A percentile compares a stretch with the other conserved stretches of the same genome.
These are phyloP conservation scores for Mycena epipterygia DNA, from an alignment of 768 basidiomycete genomes.

Conservation along the genomic window DNA sequence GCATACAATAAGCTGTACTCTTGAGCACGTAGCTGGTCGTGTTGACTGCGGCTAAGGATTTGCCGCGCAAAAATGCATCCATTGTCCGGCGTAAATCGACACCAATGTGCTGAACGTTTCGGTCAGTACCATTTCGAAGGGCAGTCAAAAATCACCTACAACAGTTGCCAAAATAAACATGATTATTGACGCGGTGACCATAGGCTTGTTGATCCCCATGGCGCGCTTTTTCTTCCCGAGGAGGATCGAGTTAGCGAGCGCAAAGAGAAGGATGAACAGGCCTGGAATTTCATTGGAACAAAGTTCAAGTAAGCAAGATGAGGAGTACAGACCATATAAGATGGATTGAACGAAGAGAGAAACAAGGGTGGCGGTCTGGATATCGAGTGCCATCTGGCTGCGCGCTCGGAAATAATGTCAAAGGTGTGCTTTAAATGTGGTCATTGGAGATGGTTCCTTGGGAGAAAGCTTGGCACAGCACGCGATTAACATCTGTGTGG, in stretches of 20 bases:
- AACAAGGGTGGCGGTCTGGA: background rate
- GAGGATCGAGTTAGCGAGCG: slow-evolving; percentile 1
- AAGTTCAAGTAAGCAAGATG: background rate
- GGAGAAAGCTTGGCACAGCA: too few relatives aligned
- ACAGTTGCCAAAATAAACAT: slow-evolving; percentile 9
- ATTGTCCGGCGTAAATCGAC: slow-evolving; percentile 53
- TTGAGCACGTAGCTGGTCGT: slow-evolving; percentile 46
- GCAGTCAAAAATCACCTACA: slow-evolving; percentile 48
- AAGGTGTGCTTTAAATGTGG: too few relatives aligned
- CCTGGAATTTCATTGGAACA: background rate
- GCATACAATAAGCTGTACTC: slow-evolving; percentile 50
- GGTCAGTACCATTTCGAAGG: background rate
- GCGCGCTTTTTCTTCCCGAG: background rate
- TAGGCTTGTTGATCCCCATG: slow-evolving; percentile 1
- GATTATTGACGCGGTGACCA: slow-evolving; percentile 1
- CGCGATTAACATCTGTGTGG: too few relatives aligned
- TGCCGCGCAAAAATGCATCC: slow-evolving; percentile 47
- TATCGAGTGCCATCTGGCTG: background rate
- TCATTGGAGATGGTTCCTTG: too few relatives aligned
- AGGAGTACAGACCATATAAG: slow-evolving; percentile 4
- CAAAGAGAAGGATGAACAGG: background rate
- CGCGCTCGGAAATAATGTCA: too few relatives aligned
- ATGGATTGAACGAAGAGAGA: slow-evolving; percentile 11
- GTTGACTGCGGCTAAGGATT: slow-evolving; percentile 39
- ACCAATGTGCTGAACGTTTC: slow-evolving; percentile 48